Percentiles rank a stretch among this genome's conserved stretches.
phyloP scores from a whole-genome alignment of 768 basidiomycete species.

The Trichaptum fuscoviolaceum region DNA sequence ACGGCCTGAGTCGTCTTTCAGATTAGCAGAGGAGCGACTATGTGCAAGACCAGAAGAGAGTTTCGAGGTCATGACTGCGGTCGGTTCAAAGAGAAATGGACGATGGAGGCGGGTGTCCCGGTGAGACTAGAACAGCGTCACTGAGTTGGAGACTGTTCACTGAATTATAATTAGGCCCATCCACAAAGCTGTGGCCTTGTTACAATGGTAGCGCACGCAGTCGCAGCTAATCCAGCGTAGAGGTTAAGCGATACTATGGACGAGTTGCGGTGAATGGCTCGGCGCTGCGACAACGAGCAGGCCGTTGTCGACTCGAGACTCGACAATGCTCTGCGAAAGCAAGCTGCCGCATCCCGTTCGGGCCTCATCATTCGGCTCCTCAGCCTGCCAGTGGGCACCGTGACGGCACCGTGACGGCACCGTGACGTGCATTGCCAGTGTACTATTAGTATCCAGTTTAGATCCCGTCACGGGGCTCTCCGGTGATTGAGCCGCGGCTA shows the following conservation, averaged over 20 bases:
- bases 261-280: no score
- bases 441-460: no score
- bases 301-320: no score
- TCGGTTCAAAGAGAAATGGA: not conserved
- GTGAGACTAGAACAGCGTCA: not conserved
- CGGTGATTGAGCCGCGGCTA: no score
- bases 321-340: no score
- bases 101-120: not conserved
- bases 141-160: not conserved
- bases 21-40: not conserved
- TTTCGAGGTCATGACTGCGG: not conserved
- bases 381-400: no score
- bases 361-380: no score
- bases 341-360: no score
- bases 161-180: not conserved
- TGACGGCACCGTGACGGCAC: no score
- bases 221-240: not conserved
- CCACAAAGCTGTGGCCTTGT: not conserved
- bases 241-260: not conserved
- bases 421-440: no score
- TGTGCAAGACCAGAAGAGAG: not conserved
- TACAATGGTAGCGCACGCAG: not conserved
- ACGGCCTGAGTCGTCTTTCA: not conserved
- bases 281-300: no score
- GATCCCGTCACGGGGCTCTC: no score